phyloP scores from a whole-genome alignment of 768 basidiomycete genomes.

The Grammothele lineata region DNA sequence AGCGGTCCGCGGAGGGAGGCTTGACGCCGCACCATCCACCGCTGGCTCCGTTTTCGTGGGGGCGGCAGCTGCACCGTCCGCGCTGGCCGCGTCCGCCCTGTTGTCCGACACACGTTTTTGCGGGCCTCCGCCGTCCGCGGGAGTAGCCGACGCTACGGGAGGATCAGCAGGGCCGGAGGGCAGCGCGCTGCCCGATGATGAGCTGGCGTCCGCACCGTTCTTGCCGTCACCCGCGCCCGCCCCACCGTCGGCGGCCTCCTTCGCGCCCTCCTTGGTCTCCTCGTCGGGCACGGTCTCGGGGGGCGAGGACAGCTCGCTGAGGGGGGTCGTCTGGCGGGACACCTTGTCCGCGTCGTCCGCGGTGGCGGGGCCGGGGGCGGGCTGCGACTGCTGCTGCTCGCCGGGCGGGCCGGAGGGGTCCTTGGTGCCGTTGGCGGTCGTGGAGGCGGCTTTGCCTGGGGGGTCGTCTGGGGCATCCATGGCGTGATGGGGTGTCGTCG shows the following conservation, averaged over 20 bases:
- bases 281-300: slow-evolving; percentile 44
- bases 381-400: too few relatives aligned
- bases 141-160: too few relatives aligned
- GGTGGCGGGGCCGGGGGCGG: slow-evolving; percentile 18
- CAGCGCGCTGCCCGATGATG: too few relatives aligned
- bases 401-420: not conserved
- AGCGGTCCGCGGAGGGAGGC: not conserved
- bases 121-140: too few relatives aligned
- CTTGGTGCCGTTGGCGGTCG: slow-evolving; percentile 4
- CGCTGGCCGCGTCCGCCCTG: too few relatives aligned
- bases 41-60: not conserved
- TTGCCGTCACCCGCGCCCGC: not conserved
- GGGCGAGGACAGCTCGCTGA: slow-evolving; percentile 72
- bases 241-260: slow-evolving; percentile 10
- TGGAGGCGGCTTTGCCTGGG: slow-evolving; percentile 1
- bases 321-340: slow-evolving; percentile 64
- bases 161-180: too few relatives aligned
- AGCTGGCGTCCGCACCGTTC: slow-evolving; percentile 2
- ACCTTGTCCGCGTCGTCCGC: slow-evolving; percentile 29
- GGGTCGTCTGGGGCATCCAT: slow-evolving; percentile 10
- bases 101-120: too few relatives aligned
- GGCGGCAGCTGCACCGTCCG: not conserved
- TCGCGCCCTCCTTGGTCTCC: slow-evolving; percentile 32
- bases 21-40: not conserved
- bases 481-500: slow-evolving; percentile 12